These are phyloP conservation scores for Camellia japonica DNA, from an alignment of 148 eudicot genomes.

Conservation along the genomic window DNA sequence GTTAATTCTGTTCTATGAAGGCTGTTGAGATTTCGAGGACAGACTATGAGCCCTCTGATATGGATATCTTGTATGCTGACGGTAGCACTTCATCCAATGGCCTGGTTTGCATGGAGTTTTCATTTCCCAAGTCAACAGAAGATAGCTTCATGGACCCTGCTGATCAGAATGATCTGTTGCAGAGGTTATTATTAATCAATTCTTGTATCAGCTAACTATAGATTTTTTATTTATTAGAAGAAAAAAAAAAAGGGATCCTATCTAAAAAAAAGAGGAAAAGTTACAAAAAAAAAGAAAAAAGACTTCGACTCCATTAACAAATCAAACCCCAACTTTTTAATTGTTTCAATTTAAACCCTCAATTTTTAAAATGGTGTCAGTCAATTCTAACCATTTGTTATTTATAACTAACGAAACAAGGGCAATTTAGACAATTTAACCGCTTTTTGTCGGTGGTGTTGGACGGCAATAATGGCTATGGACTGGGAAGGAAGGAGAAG, in stretches of 20 bases:
- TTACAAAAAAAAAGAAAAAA: too few relatives aligned
- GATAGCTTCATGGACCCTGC: slow-evolving; percentile 34
- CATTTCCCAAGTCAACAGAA: slow-evolving; percentile 33
- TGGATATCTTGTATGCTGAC: slow-evolving; percentile 61
- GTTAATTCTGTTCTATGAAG: slow-evolving; percentile 30
- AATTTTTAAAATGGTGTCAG: too few relatives aligned
- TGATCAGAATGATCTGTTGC: slow-evolving; percentile 35
- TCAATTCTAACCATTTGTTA: too few relatives aligned
- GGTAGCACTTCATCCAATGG: slow-evolving; percentile 54
- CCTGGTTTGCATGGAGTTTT: slow-evolving; percentile 49
- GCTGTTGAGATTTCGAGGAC: slow-evolving; percentile 64
- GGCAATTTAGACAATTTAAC: too few relatives aligned
- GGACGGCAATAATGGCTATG: too few relatives aligned
- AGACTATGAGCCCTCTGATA: slow-evolving; percentile 74
- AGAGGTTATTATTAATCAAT: slow-evolving; percentile 33
- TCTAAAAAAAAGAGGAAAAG: too few relatives aligned
- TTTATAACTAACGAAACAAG: too few relatives aligned
- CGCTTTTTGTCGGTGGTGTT: too few relatives aligned
- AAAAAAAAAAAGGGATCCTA: neutral
- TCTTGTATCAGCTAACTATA: neutral
- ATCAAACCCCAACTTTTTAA: too few relatives aligned
- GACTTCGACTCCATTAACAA: too few relatives aligned
- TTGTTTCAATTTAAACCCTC: too few relatives aligned
- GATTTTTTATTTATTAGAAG: neutral
- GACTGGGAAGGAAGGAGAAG: too few relatives aligned